Percentiles rank a stretch among this genome's conserved stretches.
Evolutionary conservation across 371 early-diverging fungal genomes (phyloP).

Genomic region (Sporodiniella umbellata): DNA sequence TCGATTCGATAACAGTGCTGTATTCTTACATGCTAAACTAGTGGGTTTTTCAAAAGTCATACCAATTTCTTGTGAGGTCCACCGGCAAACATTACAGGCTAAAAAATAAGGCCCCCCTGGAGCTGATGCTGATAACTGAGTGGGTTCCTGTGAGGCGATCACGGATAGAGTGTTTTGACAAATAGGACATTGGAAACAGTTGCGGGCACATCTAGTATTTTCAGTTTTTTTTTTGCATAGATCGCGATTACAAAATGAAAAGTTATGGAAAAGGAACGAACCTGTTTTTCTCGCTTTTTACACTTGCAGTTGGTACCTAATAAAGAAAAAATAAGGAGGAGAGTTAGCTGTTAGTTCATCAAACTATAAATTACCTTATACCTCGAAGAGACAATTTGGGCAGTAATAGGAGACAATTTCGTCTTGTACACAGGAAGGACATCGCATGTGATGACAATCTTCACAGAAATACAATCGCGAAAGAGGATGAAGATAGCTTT

Average conservation of each 20-base stretch:
- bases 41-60: slow-evolving; percentile 91
- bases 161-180: slow-evolving; percentile 85
- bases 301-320: slow-evolving; percentile 85
- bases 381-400: slow-evolving; percentile 94
- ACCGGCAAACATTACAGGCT: slow-evolving; percentile 83
- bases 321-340: neutral
- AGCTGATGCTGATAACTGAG: slow-evolving; percentile 22
- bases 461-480: slow-evolving; percentile 85
- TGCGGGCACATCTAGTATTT: slow-evolving; percentile 79
- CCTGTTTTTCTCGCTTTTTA: slow-evolving; percentile 90
- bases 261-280: slow-evolving; percentile 15
- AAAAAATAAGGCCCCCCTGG: slow-evolving; percentile 58
- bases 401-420: slow-evolving; percentile 91
- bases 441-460: slow-evolving; percentile 78
- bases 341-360: neutral
- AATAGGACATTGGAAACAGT: slow-evolving; percentile 93
- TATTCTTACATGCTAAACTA: slow-evolving; percentile 73
- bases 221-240: neutral
- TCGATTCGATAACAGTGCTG: neutral
- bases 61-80: slow-evolving; percentile 88
- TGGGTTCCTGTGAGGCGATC: slow-evolving; percentile 59
- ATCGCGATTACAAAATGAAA: neutral
- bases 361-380: neutral
- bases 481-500: slow-evolving; percentile 57
- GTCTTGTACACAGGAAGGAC: slow-evolving; percentile 79